Percentiles rank a stretch among this genome's conserved stretches.
Conservation (phyloP, 2,329 filamentous ascomycete species). For the Elsinoe perseae region DNA sequence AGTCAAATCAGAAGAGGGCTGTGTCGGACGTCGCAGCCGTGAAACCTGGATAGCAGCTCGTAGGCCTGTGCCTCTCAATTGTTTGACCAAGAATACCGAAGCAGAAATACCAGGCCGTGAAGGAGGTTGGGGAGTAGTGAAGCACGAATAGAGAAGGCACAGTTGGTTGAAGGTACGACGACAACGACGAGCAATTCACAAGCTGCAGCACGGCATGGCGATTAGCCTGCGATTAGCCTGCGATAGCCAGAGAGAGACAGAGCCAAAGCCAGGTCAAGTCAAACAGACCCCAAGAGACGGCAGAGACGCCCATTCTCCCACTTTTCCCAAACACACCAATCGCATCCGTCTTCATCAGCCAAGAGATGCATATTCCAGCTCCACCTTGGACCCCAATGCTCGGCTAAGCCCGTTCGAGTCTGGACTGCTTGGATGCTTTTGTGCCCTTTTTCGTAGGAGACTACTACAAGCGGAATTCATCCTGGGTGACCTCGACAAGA, state of each 20-base stretch:
- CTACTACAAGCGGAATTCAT: neutral
- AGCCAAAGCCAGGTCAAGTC: neutral
- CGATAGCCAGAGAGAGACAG: too few relatives aligned
- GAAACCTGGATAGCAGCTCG: neutral
- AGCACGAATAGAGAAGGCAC: constrained; percentile 7
- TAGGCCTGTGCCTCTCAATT: neutral
- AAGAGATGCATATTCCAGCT: neutral
- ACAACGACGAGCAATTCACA: neutral
- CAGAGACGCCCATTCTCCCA: neutral
- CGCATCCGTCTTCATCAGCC: neutral
- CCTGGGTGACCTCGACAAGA: neutral
- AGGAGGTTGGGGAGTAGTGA: constrained; percentile 1
- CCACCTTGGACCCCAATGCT: neutral
- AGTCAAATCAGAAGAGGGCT: constrained; percentile 6
- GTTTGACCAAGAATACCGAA: neutral
- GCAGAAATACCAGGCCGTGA: neutral
- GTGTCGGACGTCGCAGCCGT: neutral
- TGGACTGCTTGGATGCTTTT: neutral
- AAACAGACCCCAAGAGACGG: neutral
- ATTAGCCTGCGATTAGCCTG: neutral
- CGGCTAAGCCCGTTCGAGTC: neutral
- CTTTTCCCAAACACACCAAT: neutral
- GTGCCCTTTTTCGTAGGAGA: neutral
- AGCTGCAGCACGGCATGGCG: neutral
- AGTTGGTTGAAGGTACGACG: neutral